phyloP scores from a whole-genome alignment of 495 filamentous ascomycete genomes.

The Viridothelium virens region DNA sequence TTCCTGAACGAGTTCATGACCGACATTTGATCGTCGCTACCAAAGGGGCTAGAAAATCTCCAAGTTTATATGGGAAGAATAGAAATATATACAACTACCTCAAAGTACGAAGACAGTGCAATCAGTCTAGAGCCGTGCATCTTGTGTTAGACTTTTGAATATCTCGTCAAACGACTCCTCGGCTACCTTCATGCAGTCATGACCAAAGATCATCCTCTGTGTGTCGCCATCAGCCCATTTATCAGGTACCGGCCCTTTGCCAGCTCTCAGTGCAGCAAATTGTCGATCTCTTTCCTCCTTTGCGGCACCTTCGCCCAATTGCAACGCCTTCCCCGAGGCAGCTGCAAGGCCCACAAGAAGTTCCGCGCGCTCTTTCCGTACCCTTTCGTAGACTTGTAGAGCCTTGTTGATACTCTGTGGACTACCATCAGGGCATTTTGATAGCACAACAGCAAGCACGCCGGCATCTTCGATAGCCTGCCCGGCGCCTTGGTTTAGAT shows the following conservation, averaged over 20 bases:
- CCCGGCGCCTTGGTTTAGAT: conserved; percentile 73
- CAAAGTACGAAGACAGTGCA: neutral
- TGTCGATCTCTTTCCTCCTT: conserved; percentile 68
- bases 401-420: conserved; percentile 54
- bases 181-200: conserved; percentile 57
- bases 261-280: conserved; percentile 55
- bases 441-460: conserved; percentile 59
- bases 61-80: neutral
- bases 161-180: conserved; percentile 54
- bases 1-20: conserved; percentile 45
- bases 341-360: conserved; percentile 64
- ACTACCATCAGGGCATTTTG: conserved; percentile 44
- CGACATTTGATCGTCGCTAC: conserved; percentile 29
- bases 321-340: conserved; percentile 56
- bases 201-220: conserved; percentile 67
- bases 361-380: conserved; percentile 63
- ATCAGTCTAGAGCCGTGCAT: conserved; percentile 2
- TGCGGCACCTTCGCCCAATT: conserved; percentile 65
- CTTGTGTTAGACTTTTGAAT: conserved; percentile 1
- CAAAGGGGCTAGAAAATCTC: neutral
- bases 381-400: conserved; percentile 62
- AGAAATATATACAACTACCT: neutral
- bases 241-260: conserved; percentile 57
- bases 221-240: conserved; percentile 78
- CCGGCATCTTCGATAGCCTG: conserved; percentile 77